Evolutionary conservation across 139 green algal genomes (phyloP), one percentile per base, ranked within the genome.

Genomic region (Limnomonas spitsbergensis): DNA sequence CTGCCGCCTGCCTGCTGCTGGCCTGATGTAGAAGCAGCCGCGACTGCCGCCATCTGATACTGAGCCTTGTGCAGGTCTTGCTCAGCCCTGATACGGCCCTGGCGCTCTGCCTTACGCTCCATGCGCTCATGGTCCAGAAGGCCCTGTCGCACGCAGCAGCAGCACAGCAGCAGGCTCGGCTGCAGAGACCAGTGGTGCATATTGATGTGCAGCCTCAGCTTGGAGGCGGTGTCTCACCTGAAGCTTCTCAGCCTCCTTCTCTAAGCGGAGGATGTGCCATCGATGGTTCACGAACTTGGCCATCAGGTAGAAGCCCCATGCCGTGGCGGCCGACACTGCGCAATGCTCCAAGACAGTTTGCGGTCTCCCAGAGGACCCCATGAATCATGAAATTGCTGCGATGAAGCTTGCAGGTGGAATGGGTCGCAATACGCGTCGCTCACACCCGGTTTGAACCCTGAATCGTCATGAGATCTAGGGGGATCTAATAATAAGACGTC

Each of bases 241-340:
- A 34, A 72, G 29, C 61, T 34, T 37, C 26, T 72, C 27, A 34
- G 29, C 61, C 69, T 76, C 69, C 14, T 76, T 76, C 37, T 76
- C 66, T 7, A 72, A 7, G 26, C 29, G 6, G 7, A 39, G 7
- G 7, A 72, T 34, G 29, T 32, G 31, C 66, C 66, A 72, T 20
- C 66, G 66, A 72, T 72, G 66, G 7, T 72, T 32, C 66, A 37
- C 34, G 24, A 53, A 53, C 27, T 76, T 47, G 7, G 34, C 34
- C 14, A 76, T 47, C 9, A 76, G 69, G 69, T 76, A 76, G 35
- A 76, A 76, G 54, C 69, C 69, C 69, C 69, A 76, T 9, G 69
- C 69, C 9, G 69, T 52, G 24, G 69, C 69, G 9, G 24, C 37
- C 7, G 61, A 72, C 6, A 72, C 61, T 39, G 61, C 47, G 20